These are phyloP conservation scores for Margaritispora aquatica DNA, from an alignment of 495 filamentous ascomycete species.

Conservation along the genomic window DNA sequence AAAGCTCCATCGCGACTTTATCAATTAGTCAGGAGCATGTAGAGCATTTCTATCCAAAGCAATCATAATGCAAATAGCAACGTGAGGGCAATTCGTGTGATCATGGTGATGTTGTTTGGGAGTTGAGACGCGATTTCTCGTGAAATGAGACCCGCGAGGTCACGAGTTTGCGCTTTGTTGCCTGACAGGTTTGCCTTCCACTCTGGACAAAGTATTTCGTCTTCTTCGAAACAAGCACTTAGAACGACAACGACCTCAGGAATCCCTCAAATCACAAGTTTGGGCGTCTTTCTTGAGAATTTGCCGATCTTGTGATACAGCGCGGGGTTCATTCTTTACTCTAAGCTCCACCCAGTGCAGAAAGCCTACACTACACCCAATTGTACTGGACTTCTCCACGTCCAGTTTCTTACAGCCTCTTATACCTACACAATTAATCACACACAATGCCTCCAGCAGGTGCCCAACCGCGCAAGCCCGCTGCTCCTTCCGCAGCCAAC, in stretches of 20 bases:
- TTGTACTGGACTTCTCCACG: no score
- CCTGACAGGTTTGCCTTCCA: not conserved
- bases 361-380: no score
- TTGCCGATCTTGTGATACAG: no score
- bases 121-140: not conserved
- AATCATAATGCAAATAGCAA: not conserved
- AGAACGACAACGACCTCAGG: no score
- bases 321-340: no score
- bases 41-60: not conserved
- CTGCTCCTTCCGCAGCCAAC: slow-evolving; percentile 43
- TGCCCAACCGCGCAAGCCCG: slow-evolving; percentile 29
- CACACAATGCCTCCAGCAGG: slow-evolving; percentile 27
- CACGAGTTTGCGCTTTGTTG: not conserved
- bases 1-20: slow-evolving; percentile 52
- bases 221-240: no score
- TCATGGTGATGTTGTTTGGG: not conserved
- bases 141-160: not conserved
- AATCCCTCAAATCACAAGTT: no score
- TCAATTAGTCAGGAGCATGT: not conserved
- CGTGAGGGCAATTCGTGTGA: not conserved
- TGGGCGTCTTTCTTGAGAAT: no score
- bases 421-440: not conserved
- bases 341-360: no score
- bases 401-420: no score
- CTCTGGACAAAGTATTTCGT: no score